These are phyloP conservation scores for Trametes elegans DNA, from an alignment of 768 basidiomycete species.

Conservation along the genomic window DNA sequence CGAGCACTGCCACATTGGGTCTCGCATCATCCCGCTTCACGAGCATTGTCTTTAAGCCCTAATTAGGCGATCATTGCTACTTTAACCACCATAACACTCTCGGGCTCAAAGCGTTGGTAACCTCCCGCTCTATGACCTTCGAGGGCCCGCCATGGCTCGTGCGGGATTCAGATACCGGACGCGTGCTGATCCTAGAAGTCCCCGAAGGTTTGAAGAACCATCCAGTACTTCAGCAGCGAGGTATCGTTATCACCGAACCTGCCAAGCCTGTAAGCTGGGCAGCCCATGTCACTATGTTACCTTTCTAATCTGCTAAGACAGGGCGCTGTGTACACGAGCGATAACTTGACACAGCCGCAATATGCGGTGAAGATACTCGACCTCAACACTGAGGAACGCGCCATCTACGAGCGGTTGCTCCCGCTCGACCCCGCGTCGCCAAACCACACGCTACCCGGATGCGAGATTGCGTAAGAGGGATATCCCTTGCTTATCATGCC, in stretches of 20 bases:
- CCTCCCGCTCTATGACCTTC: background rate
- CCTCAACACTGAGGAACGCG: background rate
- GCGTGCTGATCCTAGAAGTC: background rate
- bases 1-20: no score
- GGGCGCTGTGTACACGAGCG: background rate
- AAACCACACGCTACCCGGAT: background rate
- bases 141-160: background rate
- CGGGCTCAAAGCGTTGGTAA: no score
- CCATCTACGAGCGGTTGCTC: background rate
- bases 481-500: constrained; percentile 3
- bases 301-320: background rate
- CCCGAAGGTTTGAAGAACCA: background rate
- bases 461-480: background rate
- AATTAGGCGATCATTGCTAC: no score
- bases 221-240: background rate
- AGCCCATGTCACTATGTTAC: background rate
- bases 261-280: background rate
- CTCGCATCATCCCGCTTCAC: no score
- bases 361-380: background rate
- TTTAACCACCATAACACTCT: no score
- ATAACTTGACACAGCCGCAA: background rate
- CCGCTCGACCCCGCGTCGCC: background rate
- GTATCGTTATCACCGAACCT: background rate
- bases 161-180: background rate
- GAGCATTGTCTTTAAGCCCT: no score